Percentiles rank a stretch among this genome's conserved stretches.
Conservation (phyloP, 2,329 filamentous ascomycete genomes). For the Botryosphaeria dothidea region DNA sequence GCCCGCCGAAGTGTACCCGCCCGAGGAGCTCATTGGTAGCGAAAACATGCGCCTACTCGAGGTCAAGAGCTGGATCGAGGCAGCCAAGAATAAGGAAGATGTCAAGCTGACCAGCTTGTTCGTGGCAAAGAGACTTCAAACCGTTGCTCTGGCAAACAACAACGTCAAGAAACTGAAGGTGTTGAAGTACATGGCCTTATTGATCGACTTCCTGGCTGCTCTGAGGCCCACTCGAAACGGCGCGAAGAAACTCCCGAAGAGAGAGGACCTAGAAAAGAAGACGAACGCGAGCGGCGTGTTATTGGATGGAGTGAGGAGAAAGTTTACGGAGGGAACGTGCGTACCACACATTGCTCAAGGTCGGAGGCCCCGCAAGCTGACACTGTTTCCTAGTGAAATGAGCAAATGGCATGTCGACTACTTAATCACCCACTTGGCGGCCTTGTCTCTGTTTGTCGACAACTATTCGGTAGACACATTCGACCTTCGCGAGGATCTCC, state of each 20-base stretch:
- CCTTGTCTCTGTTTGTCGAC: constrained; percentile 70
- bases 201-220: constrained; percentile 50
- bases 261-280: constrained; percentile 61
- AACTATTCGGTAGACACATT: constrained; percentile 72
- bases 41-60: constrained; percentile 68
- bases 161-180: constrained; percentile 50
- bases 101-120: constrained; percentile 62
- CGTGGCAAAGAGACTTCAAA: constrained; percentile 64
- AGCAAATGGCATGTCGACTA: constrained; percentile 72
- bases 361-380: constrained; percentile 22
- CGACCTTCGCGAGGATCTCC: constrained; percentile 70
- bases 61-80: constrained; percentile 73
- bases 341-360: constrained; percentile 25
- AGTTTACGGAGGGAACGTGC: constrained; percentile 62
- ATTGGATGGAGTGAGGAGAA: constrained; percentile 66
- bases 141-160: constrained; percentile 56
- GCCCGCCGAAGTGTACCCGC: constrained; percentile 72
- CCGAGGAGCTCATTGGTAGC: constrained; percentile 64
- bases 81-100: constrained; percentile 58
- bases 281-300: constrained; percentile 63
- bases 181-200: constrained; percentile 49
- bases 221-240: constrained; percentile 36
- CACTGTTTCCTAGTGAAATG: constrained; percentile 51
- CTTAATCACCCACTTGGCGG: constrained; percentile 72
- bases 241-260: constrained; percentile 55